Percentiles rank a stretch among this genome's conserved stretches.
Conservation (phyloP, 73 alveolate genomes). For the Blepharisma japonicum region DNA sequence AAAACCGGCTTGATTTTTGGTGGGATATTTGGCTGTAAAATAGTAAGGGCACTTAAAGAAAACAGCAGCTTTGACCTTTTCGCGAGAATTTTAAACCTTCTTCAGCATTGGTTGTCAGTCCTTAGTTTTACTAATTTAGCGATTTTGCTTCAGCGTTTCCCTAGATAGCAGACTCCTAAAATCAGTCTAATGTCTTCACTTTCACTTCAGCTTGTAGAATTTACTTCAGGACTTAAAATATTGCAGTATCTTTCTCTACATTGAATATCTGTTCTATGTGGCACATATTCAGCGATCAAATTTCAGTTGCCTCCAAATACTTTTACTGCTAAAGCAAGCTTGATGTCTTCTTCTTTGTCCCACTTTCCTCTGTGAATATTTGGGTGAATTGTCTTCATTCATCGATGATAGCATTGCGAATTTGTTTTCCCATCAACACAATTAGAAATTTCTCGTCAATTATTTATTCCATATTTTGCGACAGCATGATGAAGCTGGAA, state of each 20-base stretch:
- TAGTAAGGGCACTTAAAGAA: too few relatives aligned
- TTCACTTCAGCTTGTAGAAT: constrained; percentile 67
- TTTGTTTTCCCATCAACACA: constrained; percentile 32
- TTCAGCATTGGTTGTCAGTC: constrained; percentile 80
- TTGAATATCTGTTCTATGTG: constrained; percentile 80
- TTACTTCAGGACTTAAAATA: constrained; percentile 71
- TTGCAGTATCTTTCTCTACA: constrained; percentile 91
- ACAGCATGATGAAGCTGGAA: constrained; percentile 12
- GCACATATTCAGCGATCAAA: constrained; percentile 55
- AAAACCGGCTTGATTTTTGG: too few relatives aligned
- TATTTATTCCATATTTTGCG: constrained; percentile 3
- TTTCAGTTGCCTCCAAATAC: constrained; percentile 67
- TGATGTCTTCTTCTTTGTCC: constrained; percentile 68
- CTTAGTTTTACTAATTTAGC: constrained; percentile 67
- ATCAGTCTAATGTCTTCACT: constrained; percentile 66
- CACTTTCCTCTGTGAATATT: constrained; percentile 73
- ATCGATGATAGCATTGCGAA: constrained; percentile 41
- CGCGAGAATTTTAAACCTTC: constrained; percentile 40
- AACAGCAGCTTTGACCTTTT: constrained; percentile 2
- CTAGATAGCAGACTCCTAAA: constrained; percentile 41
- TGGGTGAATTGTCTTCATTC: constrained; percentile 68
- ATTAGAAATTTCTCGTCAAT: constrained; percentile 36
- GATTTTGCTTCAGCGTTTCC: constrained; percentile 68
- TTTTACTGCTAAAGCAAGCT: constrained; percentile 59
- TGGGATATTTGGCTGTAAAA: too few relatives aligned